A percentile compares a stretch with the other conserved stretches of the same genome.
Evolutionary conservation across 1,139 yeast species (phyloP).

Genomic region (Blastobotrys serpentis): DNA sequence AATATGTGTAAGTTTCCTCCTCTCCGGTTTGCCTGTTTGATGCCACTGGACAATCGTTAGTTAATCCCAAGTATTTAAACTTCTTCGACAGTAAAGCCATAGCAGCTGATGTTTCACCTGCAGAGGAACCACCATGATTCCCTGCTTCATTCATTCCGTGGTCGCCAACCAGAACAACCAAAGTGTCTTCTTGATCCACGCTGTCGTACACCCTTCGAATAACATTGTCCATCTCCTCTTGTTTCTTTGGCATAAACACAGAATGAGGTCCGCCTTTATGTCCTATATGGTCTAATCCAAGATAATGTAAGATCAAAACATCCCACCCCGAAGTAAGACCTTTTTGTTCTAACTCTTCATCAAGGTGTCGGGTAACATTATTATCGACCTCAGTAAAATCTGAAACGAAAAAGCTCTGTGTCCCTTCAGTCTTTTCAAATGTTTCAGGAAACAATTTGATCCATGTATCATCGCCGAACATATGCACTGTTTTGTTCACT

Average conservation of each 20-base stretch:
- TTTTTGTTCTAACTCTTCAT: constrained; percentile 45
- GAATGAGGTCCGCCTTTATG: constrained; percentile 93
- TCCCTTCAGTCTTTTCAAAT: constrained; percentile 74
- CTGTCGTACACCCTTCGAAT: constrained; percentile 53
- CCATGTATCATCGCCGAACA: constrained; percentile 99
- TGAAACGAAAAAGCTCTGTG: constrained; percentile 89
- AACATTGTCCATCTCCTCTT: constrained; percentile 77
- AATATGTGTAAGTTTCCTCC: constrained; percentile 51
- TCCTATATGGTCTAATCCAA: constrained; percentile 96
- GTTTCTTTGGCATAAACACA: constrained; percentile 75
- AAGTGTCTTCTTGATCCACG: constrained; percentile 52
- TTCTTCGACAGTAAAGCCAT: constrained; percentile 65
- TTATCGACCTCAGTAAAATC: constrained; percentile 92
- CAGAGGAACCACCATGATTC: constrained; percentile 93
- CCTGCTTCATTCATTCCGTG: constrained; percentile 92
- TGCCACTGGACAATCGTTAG: constrained; percentile 43
- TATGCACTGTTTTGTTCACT: constrained; percentile 55
- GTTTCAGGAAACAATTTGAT: constrained; percentile 73
- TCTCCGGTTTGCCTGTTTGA: constrained; percentile 6
- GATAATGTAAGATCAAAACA: constrained; percentile 78
- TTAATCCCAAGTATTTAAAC: constrained; percentile 38
- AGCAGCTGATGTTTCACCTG: constrained; percentile 89
- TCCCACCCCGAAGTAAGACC: constrained; percentile 58
- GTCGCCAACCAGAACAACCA: constrained; percentile 82
- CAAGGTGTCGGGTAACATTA: constrained; percentile 87